Evolutionary conservation across 257 asterid species (phyloP).

Genomic region (Solanum ahanhuiri): DNA sequence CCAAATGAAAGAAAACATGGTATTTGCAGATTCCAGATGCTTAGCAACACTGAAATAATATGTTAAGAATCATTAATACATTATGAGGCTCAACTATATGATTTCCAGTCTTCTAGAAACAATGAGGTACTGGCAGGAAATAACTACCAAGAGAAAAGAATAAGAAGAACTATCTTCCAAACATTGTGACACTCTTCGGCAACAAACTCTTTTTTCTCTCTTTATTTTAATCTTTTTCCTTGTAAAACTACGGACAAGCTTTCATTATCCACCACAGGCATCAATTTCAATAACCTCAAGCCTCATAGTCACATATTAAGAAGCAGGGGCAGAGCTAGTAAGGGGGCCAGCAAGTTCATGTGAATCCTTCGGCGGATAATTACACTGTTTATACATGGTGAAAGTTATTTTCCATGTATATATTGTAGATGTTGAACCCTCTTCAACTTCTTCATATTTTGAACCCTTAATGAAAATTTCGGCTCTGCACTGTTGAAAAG

Average conservation of each 20-base stretch:
- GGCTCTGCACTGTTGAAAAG: too few relatives aligned
- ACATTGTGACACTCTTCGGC: background rate
- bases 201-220: background rate
- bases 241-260: background rate
- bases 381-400: too few relatives aligned
- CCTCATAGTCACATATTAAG: background rate
- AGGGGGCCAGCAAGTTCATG: too few relatives aligned
- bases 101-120: background rate
- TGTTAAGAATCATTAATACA: conserved; percentile 2
- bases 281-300: background rate
- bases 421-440: too few relatives aligned
- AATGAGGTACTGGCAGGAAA: background rate
- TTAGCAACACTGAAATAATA: conserved; percentile 46
- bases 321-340: too few relatives aligned
- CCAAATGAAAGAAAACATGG: conserved; percentile 98
- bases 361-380: too few relatives aligned
- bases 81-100: background rate
- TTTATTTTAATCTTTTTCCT: background rate
- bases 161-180: background rate
- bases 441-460: too few relatives aligned
- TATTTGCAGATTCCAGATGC: conserved; percentile 86
- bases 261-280: background rate
- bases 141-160: background rate
- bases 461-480: too few relatives aligned
- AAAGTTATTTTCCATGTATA: too few relatives aligned